Evolutionary conservation across 139 green algal species (phyloP).

Genomic region (Ettlia oleoabundans): DNA sequence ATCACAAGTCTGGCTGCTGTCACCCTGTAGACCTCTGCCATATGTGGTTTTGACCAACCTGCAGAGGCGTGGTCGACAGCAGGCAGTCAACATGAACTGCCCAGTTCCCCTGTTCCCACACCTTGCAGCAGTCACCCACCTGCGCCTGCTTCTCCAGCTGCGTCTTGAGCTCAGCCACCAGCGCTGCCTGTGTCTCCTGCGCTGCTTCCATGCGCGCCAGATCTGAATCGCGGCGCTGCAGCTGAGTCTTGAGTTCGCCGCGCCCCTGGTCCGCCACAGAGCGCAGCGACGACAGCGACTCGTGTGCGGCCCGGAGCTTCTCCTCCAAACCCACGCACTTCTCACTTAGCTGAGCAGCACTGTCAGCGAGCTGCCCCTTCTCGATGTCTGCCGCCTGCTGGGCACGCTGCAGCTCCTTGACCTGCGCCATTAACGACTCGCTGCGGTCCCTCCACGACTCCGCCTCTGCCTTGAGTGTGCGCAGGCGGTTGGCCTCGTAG

Average conservation of each 20-base stretch:
- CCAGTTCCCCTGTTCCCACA: too few relatives aligned
- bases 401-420: slow-evolving; percentile 24
- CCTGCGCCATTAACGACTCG: slow-evolving; percentile 10
- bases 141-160: slow-evolving; percentile 19
- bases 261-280: slow-evolving; percentile 25
- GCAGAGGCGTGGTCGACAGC: too few relatives aligned
- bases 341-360: background rate
- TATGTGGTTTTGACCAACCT: too few relatives aligned
- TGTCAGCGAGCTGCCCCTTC: slow-evolving; percentile 19
- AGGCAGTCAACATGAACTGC: too few relatives aligned
- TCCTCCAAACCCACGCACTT: slow-evolving; percentile 6
- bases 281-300: slow-evolving; percentile 21
- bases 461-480: slow-evolving; percentile 6
- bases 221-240: slow-evolving; percentile 36
- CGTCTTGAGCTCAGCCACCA: slow-evolving; percentile 23
- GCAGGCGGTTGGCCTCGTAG: slow-evolving; percentile 29
- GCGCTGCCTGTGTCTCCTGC: background rate
- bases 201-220: background rate
- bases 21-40: too few relatives aligned
- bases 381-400: slow-evolving; percentile 2
- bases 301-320: slow-evolving; percentile 17
- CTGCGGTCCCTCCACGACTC: slow-evolving; percentile 11
- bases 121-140: too few relatives aligned
- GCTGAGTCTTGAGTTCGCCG: slow-evolving; percentile 2
- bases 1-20: too few relatives aligned